These are phyloP conservation scores for Sarocladium kiliense DNA, from an alignment of 2,329 filamentous ascomycete species.

Conservation along the genomic window DNA sequence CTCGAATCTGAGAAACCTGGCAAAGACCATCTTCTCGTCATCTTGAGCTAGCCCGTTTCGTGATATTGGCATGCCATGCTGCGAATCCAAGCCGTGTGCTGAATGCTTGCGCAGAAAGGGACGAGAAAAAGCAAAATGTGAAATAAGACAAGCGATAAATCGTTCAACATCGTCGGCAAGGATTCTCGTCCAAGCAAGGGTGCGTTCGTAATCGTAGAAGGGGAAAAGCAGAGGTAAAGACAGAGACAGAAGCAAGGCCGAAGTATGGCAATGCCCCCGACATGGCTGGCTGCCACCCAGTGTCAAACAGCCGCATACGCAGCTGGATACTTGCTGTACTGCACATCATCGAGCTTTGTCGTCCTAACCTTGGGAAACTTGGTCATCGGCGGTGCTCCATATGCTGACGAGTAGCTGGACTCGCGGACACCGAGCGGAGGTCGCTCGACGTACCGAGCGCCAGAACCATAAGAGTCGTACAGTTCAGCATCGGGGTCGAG, in stretches of 20 bases:
- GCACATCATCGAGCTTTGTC: slow-evolving; percentile 26
- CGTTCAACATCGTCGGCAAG: background rate
- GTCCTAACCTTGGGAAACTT: slow-evolving; percentile 28
- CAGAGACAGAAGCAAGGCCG: background rate
- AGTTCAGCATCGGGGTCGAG: slow-evolving; percentile 18
- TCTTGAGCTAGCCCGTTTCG: background rate
- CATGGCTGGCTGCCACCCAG: background rate
- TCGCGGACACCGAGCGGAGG: slow-evolving; percentile 23
- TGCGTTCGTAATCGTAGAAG: slow-evolving; percentile 3
- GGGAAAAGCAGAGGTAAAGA: background rate
- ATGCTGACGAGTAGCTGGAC: slow-evolving; percentile 22
- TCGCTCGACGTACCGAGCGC: slow-evolving; percentile 22
- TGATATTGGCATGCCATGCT: background rate
- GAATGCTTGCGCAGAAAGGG: slow-evolving; percentile 4
- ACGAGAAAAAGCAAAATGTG: background rate
- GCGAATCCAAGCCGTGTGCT: background rate
- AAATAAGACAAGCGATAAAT: slow-evolving; percentile 7
- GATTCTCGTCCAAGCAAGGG: background rate
- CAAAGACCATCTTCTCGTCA: background rate
- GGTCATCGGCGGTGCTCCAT: slow-evolving; percentile 8
- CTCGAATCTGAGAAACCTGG: background rate
- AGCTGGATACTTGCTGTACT: slow-evolving; percentile 21
- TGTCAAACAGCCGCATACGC: background rate
- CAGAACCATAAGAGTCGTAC: slow-evolving; percentile 18
- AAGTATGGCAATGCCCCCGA: background rate